These are phyloP conservation scores for Colletotrichum nymphaeae DNA, from an alignment of 2,329 filamentous ascomycete genomes.

Conservation along the genomic window DNA sequence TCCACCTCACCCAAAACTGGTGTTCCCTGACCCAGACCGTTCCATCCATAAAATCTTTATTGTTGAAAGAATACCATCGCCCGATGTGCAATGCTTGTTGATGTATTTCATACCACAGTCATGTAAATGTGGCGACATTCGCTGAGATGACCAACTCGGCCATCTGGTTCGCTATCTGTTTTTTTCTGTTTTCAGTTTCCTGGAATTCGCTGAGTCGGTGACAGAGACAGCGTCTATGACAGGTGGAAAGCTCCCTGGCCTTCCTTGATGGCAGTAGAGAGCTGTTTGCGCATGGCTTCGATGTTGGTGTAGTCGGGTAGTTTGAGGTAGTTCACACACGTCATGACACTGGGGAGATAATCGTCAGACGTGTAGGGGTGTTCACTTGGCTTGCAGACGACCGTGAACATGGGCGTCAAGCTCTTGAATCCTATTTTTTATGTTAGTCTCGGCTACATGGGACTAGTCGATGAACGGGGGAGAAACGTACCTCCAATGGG, in stretches of 20 bases:
- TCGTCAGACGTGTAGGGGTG: slow-evolving; percentile 93
- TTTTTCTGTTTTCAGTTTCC: not conserved
- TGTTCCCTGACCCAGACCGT: slow-evolving; percentile 12
- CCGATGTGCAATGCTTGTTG: slow-evolving; percentile 3
- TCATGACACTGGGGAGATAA: slow-evolving; percentile 99
- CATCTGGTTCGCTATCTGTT: not conserved
- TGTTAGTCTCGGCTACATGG: slow-evolving; percentile 7
- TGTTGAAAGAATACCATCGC: slow-evolving; percentile 21
- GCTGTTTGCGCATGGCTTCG: slow-evolving; percentile 79
- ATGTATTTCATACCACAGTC: slow-evolving; percentile 4
- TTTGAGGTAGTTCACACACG: slow-evolving; percentile 98
- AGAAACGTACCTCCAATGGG: slow-evolving; percentile 88
- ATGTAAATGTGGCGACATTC: not conserved
- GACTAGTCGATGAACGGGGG: not conserved
- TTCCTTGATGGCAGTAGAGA: slow-evolving; percentile 90
- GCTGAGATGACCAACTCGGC: not conserved
- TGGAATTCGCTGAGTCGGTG: not conserved
- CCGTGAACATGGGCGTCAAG: slow-evolving; percentile 97
- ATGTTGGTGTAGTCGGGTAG: slow-evolving; percentile 91
- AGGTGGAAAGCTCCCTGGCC: slow-evolving; percentile 98
- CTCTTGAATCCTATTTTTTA: slow-evolving; percentile 84
- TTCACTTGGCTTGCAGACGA: slow-evolving; percentile 98
- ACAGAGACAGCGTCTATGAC: slow-evolving; percentile 65
- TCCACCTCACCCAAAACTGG: slow-evolving; percentile 24
- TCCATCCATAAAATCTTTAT: slow-evolving; percentile 29